Evolutionary conservation across 495 filamentous ascomycete genomes (phyloP).

Genomic region (Cercophora newfieldiana): DNA sequence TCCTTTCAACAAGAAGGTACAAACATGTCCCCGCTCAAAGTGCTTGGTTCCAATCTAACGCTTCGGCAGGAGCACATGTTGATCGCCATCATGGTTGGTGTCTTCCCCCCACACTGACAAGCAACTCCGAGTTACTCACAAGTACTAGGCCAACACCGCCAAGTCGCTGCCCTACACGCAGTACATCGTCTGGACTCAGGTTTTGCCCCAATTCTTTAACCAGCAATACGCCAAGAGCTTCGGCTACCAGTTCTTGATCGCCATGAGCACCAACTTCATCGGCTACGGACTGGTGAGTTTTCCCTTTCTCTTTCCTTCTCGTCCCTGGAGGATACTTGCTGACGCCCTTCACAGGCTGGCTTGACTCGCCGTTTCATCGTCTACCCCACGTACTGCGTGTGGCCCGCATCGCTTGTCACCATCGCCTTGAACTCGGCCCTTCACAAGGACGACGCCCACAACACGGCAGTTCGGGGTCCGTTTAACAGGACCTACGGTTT

Average conservation of each 20-base stretch:
- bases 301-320: too few relatives aligned
- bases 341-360: too few relatives aligned
- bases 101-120: too few relatives aligned
- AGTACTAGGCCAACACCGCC: conserved; percentile 40
- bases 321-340: too few relatives aligned
- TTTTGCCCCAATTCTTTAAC: conserved; percentile 44
- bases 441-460: conserved; percentile 29
- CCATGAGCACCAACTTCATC: conserved; percentile 48
- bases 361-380: conserved; percentile 58
- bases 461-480: conserved; percentile 32
- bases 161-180: conserved; percentile 41
- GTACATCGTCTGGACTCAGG: conserved; percentile 48
- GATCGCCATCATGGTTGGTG: conserved; percentile 53
- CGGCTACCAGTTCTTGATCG: conserved; percentile 46
- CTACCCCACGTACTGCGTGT: conserved; percentile 46
- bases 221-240: conserved; percentile 39
- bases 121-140: too few relatives aligned
- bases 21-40: too few relatives aligned
- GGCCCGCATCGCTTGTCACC: conserved; percentile 44
- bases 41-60: too few relatives aligned
- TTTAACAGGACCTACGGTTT: conserved; percentile 36
- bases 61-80: conserved; percentile 56
- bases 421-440: conserved; percentile 49
- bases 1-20: conserved; percentile 53
- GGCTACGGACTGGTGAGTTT: conserved; percentile 57